Evolutionary conservation across 2,329 filamentous ascomycete genomes (phyloP), one percentile per base, ranked within the genome.

Genomic region (Hypomyces perniciosus): DNA sequence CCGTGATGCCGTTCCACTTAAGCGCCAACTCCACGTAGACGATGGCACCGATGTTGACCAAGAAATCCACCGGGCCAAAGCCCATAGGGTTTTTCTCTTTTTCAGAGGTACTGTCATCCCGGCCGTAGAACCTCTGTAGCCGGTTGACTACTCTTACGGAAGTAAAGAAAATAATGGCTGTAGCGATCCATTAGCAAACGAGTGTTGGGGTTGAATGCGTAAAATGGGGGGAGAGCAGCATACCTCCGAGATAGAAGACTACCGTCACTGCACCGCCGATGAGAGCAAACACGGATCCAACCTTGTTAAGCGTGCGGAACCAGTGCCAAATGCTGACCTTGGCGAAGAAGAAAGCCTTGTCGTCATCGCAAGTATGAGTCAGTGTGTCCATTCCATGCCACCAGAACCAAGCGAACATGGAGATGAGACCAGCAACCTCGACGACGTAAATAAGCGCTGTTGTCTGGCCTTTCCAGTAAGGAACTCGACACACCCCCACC

Each of bases 341-440:
- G 8, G 58, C 59, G 49, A 67, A 66, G 49, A 61, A 56, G 38
- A 63, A 64, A 28, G 57, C 57, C 34, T 59, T 58, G 54, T 61
- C 58, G 28, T 60, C 57, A 8, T 48, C 44, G 30, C 60, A 62
- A 4, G 52, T 48, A 1, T 53, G 46, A 4, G 46, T 52, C 39
- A 62, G 50, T 8, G 54, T 52, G 28, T 61, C 60, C 59, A 60
- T 58, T 29, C 57, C 59, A 20, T 57, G 48, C 59, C 58, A 61
- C 57, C 58, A 61, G 27, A 58, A 62, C 57, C 59, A 62, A 13
- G 52, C 49, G n/a, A 54, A 58, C 5, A 59, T 46, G 7, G 44
- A 47, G 10, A 56, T 48, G 12, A 61, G 44, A 2, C 51, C 57
- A 13, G 52, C 52, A 1, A 60, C 49, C 50, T 60, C 59, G 8